Percentiles rank a stretch among this genome's conserved stretches.
Conservation (phyloP, 179 eudicot genomes). For the Beta lomatogona region DNA sequence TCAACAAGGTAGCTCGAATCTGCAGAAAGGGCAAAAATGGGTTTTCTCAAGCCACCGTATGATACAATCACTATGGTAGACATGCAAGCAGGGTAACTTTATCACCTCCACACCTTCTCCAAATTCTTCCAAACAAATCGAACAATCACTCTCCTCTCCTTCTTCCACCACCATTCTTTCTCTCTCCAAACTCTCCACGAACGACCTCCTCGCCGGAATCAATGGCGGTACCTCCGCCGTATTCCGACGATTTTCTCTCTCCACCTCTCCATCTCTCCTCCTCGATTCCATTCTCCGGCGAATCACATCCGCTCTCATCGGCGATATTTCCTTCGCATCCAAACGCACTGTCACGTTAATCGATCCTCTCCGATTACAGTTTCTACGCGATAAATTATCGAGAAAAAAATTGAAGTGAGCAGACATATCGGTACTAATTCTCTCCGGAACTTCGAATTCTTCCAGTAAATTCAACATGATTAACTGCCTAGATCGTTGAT, state of each 20-base stretch:
- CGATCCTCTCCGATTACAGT: slow-evolving; percentile 1
- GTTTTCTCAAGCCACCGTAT: slow-evolving; percentile 35
- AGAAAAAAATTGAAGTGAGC: slow-evolving; percentile 29
- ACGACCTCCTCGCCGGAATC: no score
- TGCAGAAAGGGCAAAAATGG: slow-evolving; percentile 47
- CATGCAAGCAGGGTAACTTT: slow-evolving; percentile 42
- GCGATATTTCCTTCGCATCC: slow-evolving; percentile 20
- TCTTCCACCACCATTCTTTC: not conserved
- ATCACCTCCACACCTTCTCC: slow-evolving; percentile 27
- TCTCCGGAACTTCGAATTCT: slow-evolving; percentile 28
- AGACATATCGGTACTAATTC: slow-evolving; percentile 15
- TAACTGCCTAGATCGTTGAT: not conserved
- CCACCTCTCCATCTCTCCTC: not conserved
- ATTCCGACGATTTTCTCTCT: not conserved
- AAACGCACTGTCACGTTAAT: slow-evolving; percentile 22
- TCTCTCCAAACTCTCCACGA: slow-evolving; percentile 33
- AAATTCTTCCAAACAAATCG: slow-evolving; percentile 39
- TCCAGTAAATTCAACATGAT: slow-evolving; percentile 19
- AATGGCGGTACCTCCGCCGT: slow-evolving; percentile 12
- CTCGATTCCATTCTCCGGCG: slow-evolving; percentile 22
- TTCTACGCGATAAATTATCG: slow-evolving; percentile 24
- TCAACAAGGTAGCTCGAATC: slow-evolving; percentile 37
- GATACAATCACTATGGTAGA: slow-evolving; percentile 37
- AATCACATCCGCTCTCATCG: slow-evolving; percentile 24
- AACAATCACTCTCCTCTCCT: slow-evolving; percentile 31